phyloP scores from a whole-genome alignment of 345 rosid genomes.

The Aquilaria sinensis region DNA sequence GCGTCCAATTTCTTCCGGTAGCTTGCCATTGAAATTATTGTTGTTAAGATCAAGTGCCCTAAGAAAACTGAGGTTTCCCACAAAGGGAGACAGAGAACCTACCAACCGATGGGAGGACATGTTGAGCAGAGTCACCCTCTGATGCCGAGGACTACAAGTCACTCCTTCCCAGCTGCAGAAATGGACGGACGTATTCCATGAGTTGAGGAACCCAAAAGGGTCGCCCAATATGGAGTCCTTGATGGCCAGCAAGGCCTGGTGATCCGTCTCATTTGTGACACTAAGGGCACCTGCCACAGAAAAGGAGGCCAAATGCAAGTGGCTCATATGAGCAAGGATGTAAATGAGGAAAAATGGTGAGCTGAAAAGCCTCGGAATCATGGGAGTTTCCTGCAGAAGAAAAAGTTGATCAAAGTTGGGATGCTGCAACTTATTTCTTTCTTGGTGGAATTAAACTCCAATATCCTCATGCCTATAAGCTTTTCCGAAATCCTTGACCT shows the following conservation, averaged over 20 bases:
- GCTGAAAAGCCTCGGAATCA: too few species aligned
- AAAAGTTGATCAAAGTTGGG: too few species aligned
- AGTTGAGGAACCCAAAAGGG: neutral
- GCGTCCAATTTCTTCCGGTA: constrained; percentile 15
- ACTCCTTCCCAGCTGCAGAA: constrained; percentile 14
- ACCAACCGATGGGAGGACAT: neutral
- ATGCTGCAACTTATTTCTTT: too few species aligned
- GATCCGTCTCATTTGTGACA: neutral
- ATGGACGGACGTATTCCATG: constrained; percentile 12
- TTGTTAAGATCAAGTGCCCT: neutral
- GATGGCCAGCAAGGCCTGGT: neutral
- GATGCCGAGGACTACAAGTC: constrained; percentile 8
- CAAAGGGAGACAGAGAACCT: neutral
- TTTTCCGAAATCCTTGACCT: too few species aligned
- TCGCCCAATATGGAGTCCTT: constrained; percentile 3
- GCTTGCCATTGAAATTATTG: constrained; percentile 7
- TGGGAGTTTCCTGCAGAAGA: too few species aligned
- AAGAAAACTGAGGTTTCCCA: constrained; percentile 16
- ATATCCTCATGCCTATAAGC: too few species aligned
- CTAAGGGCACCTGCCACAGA: too few species aligned
- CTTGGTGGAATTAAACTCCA: too few species aligned
- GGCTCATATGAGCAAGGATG: too few species aligned
- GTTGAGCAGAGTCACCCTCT: constrained; percentile 6
- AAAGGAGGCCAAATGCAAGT: too few species aligned
- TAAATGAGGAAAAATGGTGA: too few species aligned